Conservation (phyloP, 106 monocot genomes). For the Apostasia ramifera region DNA sequence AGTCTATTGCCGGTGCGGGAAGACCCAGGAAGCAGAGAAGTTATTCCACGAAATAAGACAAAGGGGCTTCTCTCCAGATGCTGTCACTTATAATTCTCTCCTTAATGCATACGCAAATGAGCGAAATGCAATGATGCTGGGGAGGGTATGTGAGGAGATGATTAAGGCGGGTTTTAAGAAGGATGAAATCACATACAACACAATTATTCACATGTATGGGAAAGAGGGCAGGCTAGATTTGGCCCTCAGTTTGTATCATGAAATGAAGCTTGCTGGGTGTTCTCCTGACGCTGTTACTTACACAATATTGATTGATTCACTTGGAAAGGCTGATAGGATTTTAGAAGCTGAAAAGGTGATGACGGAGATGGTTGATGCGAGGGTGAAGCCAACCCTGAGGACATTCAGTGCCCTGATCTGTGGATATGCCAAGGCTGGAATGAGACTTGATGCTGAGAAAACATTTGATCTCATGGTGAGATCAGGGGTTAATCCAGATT, state of each 20-base stretch:
- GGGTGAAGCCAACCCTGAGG: slow-evolving; percentile 65
- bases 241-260: slow-evolving; percentile 47
- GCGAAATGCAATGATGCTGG: slow-evolving; percentile 40
- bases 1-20: slow-evolving; percentile 60
- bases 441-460: slow-evolving; percentile 59
- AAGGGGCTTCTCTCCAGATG: slow-evolving; percentile 72
- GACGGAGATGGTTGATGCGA: slow-evolving; percentile 58
- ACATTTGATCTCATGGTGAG: slow-evolving; percentile 71
- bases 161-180: slow-evolving; percentile 58
- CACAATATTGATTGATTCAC: slow-evolving; percentile 79
- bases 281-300: slow-evolving; percentile 82
- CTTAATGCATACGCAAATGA: slow-evolving; percentile 72
- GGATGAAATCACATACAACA: slow-evolving; percentile 95
- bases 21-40: slow-evolving; percentile 37
- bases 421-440: slow-evolving; percentile 82
- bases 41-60: slow-evolving; percentile 53
- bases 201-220: slow-evolving; percentile 97
- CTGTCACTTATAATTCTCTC: slow-evolving; percentile 90
- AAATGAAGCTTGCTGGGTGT: slow-evolving; percentile 64
- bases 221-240: slow-evolving; percentile 60
- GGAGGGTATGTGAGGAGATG: slow-evolving; percentile 66
- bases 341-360: slow-evolving; percentile 68
- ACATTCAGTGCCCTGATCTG: slow-evolving; percentile 88
- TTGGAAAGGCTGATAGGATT: slow-evolving; percentile 64
- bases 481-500: slow-evolving; percentile 73